Percentiles rank a stretch among this genome's conserved stretches.
Evolutionary conservation across 139 green algal genomes (phyloP).

Genomic region (Penium margaritaceum): DNA sequence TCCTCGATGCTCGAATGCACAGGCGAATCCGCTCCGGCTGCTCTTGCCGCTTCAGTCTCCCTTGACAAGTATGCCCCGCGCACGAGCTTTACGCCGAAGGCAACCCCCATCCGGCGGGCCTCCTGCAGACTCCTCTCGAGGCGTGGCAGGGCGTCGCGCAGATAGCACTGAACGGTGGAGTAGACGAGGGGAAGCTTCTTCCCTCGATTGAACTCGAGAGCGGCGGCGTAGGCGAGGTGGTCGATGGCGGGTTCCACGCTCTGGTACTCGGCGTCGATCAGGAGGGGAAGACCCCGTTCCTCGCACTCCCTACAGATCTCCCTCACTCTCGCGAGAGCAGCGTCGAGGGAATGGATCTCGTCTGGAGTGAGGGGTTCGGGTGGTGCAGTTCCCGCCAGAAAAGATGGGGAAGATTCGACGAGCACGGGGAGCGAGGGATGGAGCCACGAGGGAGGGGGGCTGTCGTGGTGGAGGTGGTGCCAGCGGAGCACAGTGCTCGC

Average conservation of each 20-base stretch:
- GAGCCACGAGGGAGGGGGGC: constrained; percentile 17
- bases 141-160: constrained; percentile 17
- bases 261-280: constrained; percentile 40
- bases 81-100: constrained; percentile 43
- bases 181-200: constrained; percentile 32
- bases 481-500: constrained; percentile 16
- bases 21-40: not conserved
- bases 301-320: constrained; percentile 34
- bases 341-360: not conserved
- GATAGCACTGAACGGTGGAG: constrained; percentile 36
- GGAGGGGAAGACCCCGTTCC: constrained; percentile 3
- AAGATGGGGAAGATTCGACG: not conserved
- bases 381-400: not conserved
- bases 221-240: constrained; percentile 16
- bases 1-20: constrained; percentile 23
- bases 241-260: constrained; percentile 38
- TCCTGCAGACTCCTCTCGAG: constrained; percentile 14
- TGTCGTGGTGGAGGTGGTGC: constrained; percentile 3
- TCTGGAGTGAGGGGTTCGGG: not conserved
- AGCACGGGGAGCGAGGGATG: constrained; percentile 36
- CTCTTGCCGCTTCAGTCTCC: constrained; percentile 11
- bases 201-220: constrained; percentile 29
- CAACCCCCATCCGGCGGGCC: not conserved
- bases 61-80: constrained; percentile 35
- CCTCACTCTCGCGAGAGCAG: constrained; percentile 4